phyloP scores from a whole-genome alignment of 495 filamentous ascomycete species.

The Trichoderma gamsii region DNA sequence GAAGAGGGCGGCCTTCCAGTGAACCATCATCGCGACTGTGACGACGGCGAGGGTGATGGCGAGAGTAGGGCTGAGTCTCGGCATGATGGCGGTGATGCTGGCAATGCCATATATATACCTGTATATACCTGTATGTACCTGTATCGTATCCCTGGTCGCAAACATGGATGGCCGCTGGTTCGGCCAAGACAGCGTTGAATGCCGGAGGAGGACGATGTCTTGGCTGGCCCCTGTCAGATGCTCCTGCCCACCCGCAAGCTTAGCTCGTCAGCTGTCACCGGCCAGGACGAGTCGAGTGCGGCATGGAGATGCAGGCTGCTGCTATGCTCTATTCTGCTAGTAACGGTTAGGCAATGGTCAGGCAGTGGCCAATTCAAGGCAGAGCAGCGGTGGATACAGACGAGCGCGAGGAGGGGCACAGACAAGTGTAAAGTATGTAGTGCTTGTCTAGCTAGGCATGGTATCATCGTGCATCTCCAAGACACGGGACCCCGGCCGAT shows the following conservation, averaged over 20 bases:
- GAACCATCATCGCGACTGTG: neutral
- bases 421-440: too few species aligned
- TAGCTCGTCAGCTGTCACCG: neutral
- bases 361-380: neutral
- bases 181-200: neutral
- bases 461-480: neutral
- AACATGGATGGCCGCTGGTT: neutral
- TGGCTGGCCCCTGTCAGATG: neutral
- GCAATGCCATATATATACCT: neutral
- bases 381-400: neutral
- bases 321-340: too few species aligned
- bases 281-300: neutral
- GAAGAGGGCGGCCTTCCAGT: constrained; percentile 13
- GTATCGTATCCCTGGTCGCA: neutral
- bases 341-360: neutral
- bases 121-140: neutral
- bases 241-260: neutral
- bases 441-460: too few species aligned
- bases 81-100: neutral
- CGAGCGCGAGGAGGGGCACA: neutral
- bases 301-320: neutral
- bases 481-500: constrained; percentile 9
- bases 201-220: neutral
- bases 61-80: neutral
- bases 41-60: neutral